Percentiles rank a stretch among this genome's conserved stretches.
Conservation (phyloP, 192 early-diverging fungal species). For the Rhizoclosmatium globosum region DNA sequence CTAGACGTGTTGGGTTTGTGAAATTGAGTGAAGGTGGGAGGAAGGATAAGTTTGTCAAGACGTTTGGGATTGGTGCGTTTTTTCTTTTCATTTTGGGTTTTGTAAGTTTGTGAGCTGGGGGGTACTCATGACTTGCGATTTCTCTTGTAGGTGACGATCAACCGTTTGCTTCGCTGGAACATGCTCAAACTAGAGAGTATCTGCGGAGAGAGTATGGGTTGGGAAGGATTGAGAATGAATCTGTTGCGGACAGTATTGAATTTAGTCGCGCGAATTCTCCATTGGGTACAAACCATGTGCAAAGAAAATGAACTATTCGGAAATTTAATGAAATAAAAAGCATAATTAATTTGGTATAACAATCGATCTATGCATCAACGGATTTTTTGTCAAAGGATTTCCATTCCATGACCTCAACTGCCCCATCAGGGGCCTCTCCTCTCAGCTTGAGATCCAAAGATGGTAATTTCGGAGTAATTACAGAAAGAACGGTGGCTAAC, state of each 20-base stretch:
- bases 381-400: neutral
- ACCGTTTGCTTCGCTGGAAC: neutral
- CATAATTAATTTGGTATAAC: neutral
- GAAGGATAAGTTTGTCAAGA: constrained; percentile 19
- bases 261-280: constrained; percentile 20
- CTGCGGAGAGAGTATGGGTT: constrained; percentile 2
- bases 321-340: neutral
- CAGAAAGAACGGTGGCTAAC: neutral
- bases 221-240: constrained; percentile 8
- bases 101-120: neutral
- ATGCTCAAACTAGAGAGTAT: neutral
- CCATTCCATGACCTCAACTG: neutral
- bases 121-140: neutral
- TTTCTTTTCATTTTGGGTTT: neutral
- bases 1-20: constrained; percentile 9
- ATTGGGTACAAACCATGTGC: neutral
- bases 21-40: constrained; percentile 1
- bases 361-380: neutral
- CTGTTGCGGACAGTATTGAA: constrained; percentile 24
- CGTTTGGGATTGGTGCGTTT: constrained; percentile 18
- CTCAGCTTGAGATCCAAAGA: constrained; percentile 13
- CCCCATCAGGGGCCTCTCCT: neutral
- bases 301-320: constrained; percentile 2
- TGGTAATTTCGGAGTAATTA: neutral
- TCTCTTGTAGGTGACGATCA: neutral